Base-by-base conservation (phyloP, 176 grass and related monocot species). In the Aegilops sharonensis region DNA sequence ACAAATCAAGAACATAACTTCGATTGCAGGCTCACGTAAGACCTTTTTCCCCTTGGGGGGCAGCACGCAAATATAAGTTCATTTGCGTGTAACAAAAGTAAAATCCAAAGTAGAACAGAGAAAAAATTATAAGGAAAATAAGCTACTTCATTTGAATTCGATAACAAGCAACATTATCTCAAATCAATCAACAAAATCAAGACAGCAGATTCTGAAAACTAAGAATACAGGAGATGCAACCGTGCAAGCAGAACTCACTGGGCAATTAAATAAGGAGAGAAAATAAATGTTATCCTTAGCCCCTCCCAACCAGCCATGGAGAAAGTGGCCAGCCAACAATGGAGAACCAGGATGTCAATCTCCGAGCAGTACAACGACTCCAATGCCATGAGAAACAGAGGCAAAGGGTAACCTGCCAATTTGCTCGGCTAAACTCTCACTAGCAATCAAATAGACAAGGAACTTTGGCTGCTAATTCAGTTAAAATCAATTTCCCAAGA, bases 381-480 rank as follows among this genome's bases (percentile, higher is more conserved):
- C 82, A 13, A 64, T 75, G 82, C 82, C 82, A 84, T 14, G 17
- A 62, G 36, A 54, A 78, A 11, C 15, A 61, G 23, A 76, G 82
- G 71, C 82, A 84, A 64, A 48, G 71, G 39, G 82, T 84, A 84
- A 84, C 70, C 82, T 84, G 82, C 71, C 82, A 84, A 63, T 84
- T 84, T 76, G 71, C 70, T 84, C 82, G 57, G 57, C 5, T 40
- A 64, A 80, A 80, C 23, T 17, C 14, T 48, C 77, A 25, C 21
- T 79, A 18, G 13, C 43, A 50, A 74, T 47, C 43, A 75, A 75
- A 75, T 48, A n/a, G 8, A 37, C 4, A 23, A 15, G 21, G 39
- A 43, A 45, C n/a, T 15, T 73, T 45, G 24, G 24, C 8, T 48
- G 6, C 6, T 32, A 50, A 12, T 75, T 29, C 23, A 50, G 42